Conservation (phyloP, 2,329 filamentous ascomycete species). For the Truncatella angustata region DNA sequence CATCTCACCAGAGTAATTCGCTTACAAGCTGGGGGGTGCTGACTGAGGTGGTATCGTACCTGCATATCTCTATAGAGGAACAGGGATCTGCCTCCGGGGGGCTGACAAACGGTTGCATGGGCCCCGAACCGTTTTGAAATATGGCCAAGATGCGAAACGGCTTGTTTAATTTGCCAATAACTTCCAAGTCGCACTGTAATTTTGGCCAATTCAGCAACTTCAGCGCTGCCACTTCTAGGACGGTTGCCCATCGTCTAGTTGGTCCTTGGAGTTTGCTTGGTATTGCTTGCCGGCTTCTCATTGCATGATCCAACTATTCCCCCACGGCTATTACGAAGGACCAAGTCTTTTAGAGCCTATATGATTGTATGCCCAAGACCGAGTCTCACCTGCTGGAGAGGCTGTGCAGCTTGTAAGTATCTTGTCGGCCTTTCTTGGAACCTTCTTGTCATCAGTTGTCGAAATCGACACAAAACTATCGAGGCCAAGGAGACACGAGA, state of each 20-base stretch:
- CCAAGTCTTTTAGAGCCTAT: neutral
- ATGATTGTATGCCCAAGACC: neutral
- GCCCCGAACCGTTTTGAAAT: neutral
- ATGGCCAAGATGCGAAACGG: neutral
- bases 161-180: constrained; percentile 7
- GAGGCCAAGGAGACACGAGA: neutral
- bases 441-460: constrained; percentile 4
- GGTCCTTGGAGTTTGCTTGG: constrained; percentile 2
- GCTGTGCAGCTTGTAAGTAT: neutral
- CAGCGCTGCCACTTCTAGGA: neutral
- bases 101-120: neutral
- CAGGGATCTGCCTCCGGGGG: constrained; percentile 2
- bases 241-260: constrained; percentile 1
- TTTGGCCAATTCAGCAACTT: neutral
- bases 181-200: constrained; percentile 7
- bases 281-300: no score
- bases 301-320: no score
- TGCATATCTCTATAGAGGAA: neutral
- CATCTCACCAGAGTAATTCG: no score
- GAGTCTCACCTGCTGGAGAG: constrained; percentile 2
- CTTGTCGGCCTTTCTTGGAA: neutral
- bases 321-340: no score
- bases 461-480: neutral
- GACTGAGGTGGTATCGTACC: neutral
- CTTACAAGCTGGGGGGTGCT: no score